phyloP scores from a whole-genome alignment of 148 eudicot genomes.

The Camellia granthamiana region DNA sequence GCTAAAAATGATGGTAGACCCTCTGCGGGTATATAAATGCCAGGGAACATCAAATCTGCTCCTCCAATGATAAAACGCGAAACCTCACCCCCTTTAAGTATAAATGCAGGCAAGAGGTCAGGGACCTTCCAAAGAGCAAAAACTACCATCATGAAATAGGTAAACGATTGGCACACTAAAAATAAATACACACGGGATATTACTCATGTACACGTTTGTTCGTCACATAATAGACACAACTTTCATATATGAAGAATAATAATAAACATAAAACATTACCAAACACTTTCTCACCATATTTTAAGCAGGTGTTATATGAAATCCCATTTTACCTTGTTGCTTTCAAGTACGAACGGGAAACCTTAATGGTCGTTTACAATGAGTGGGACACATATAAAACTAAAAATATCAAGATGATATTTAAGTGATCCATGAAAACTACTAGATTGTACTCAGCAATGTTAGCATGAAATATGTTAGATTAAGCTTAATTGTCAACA shows the following conservation, averaged over 20 bases:
- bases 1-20: conserved; percentile 73
- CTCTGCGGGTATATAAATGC: conserved; percentile 63
- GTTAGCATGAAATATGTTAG: neutral
- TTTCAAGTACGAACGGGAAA: too few relatives aligned
- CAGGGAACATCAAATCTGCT: conserved; percentile 98
- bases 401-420: too few relatives aligned
- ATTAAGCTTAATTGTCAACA: neutral
- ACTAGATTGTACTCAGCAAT: too few relatives aligned
- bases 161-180: neutral
- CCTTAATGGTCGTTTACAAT: too few relatives aligned
- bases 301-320: too few relatives aligned
- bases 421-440: too few relatives aligned
- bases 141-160: conserved; percentile 41
- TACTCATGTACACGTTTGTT: neutral
- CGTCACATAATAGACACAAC: neutral
- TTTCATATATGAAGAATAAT: neutral
- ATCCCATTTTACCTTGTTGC: too few relatives aligned
- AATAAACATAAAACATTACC: too few relatives aligned
- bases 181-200: neutral
- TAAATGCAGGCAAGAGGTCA: conserved; percentile 78
- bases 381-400: too few relatives aligned
- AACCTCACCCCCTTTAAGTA: conserved; percentile 87
- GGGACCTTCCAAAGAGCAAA: conserved; percentile 95
- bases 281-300: too few relatives aligned
- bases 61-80: conserved; percentile 89